Percentiles rank a stretch among this genome's conserved stretches.
These are phyloP conservation scores for Stellera chamaejasme DNA, from an alignment of 345 rosid genomes.

Conservation along the genomic window DNA sequence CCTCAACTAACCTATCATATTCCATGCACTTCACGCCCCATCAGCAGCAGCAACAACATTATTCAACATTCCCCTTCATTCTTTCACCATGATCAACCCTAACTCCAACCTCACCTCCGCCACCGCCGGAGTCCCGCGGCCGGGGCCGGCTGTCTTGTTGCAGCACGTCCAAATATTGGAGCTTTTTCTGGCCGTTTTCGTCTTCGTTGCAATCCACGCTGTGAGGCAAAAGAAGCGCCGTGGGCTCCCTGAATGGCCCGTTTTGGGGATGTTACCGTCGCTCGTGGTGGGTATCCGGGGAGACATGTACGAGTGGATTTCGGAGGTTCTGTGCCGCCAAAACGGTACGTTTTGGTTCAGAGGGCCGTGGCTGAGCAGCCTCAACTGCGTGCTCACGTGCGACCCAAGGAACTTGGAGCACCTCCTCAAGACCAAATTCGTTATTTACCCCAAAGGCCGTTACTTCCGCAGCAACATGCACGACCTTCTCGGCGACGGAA, in stretches of 20 bases:
- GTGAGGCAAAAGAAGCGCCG: conserved; percentile 39
- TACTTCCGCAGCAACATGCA: conserved; percentile 57
- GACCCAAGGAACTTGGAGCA: conserved; percentile 88
- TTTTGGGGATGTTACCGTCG: conserved; percentile 92
- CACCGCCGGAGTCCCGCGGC: no score
- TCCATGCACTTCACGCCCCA: conserved; percentile 13
- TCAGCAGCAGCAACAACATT: not conserved
- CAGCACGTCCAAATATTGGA: conserved; percentile 43
- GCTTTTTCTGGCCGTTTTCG: conserved; percentile 40
- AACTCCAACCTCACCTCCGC: conserved; percentile 18
- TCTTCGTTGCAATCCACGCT: conserved; percentile 39
- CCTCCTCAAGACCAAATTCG: conserved; percentile 79
- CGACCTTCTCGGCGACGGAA: conserved; percentile 86
- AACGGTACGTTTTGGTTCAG: conserved; percentile 72
- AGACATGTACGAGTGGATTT: conserved; percentile 69
- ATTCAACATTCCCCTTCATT: conserved; percentile 9
- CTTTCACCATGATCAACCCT: conserved; percentile 34
- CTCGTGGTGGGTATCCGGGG: conserved; percentile 31
- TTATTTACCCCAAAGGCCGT: conserved; percentile 77
- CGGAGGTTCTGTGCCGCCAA: conserved; percentile 41
- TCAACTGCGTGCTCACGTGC: conserved; percentile 63
- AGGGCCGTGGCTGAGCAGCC: conserved; percentile 81
- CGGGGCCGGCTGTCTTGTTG: conserved; percentile 23
- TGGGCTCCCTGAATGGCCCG: conserved; percentile 77
- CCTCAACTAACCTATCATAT: conserved; percentile 4